A percentile compares a stretch with the other conserved stretches of the same genome.
These are phyloP conservation scores for Seminavis robusta DNA, from an alignment of 108 stramenopile species.

Conservation along the genomic window DNA sequence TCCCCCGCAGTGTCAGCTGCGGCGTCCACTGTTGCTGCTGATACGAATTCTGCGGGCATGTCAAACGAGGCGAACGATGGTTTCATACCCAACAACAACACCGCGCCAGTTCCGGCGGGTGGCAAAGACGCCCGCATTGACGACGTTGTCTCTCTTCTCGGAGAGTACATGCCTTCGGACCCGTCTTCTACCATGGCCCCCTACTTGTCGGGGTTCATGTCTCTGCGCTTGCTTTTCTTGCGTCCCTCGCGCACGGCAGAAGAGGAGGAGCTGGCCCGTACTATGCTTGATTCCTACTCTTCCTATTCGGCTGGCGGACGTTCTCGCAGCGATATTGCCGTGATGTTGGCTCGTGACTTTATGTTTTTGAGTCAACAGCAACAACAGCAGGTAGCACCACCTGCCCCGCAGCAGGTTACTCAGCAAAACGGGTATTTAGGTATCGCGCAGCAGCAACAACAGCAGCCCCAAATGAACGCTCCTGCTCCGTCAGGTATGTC, in stretches of 20 bases:
- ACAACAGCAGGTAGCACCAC: slow-evolving; percentile 15
- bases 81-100: neutral
- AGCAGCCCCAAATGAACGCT: neutral
- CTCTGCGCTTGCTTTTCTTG: slow-evolving; percentile 64
- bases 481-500: slow-evolving; percentile 12
- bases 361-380: slow-evolving; percentile 72
- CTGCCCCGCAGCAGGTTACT: too few species aligned
- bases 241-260: slow-evolving; percentile 44
- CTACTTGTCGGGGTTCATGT: slow-evolving; percentile 81
- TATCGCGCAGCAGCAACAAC: slow-evolving; percentile 20
- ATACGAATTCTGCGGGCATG: neutral
- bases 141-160: slow-evolving; percentile 77
- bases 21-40: neutral
- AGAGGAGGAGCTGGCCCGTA: slow-evolving; percentile 69
- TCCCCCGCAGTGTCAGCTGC: neutral
- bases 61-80: neutral
- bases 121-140: slow-evolving; percentile 40
- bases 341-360: slow-evolving; percentile 85
- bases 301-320: slow-evolving; percentile 71
- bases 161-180: slow-evolving; percentile 84
- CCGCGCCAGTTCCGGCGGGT: neutral
- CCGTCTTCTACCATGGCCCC: slow-evolving; percentile 58
- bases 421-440: slow-evolving; percentile 29
- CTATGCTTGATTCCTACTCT: slow-evolving; percentile 76
- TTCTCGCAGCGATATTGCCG: slow-evolving; percentile 64